Evolutionary conservation across 1,284 basidiomycete species (phyloP), one percentile per base, ranked within the genome.

Genomic region (Schizophyllum commune): DNA sequence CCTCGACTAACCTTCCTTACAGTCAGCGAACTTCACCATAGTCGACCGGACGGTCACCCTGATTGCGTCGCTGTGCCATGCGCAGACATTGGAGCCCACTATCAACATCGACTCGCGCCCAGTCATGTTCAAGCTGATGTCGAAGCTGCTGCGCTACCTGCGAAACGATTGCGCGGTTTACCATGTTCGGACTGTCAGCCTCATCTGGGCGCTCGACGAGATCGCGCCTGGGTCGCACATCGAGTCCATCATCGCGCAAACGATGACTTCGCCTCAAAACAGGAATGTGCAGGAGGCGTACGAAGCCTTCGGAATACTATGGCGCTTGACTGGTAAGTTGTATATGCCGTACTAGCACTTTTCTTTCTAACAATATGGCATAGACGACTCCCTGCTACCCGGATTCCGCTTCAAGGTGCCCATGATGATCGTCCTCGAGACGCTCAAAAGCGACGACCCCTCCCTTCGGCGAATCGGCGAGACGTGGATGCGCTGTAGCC

Each of bases 401-500:
- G 94, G 94, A 0, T 89, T 91, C 68, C 80, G 82, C 32, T 86
- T 96, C 68, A 89, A 89, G 66, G 79, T 90, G 0, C 96, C 96
- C 0, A 83, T 98, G 82, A 88, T 95, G 78, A 84, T 89, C 57
- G 84, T 97, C 13, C 75, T 99, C 52, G 94, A 97, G 69, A 85
- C 87, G 0, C 74, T 98, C 51, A 88, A 87, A 68, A 86, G 80
- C 58, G 85, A 88, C 19, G 86, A 94, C 68, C 88, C 92, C 1
- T 77, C 77, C 61, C 73, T 90, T 17, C 85, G 89, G 32, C 82
- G 93, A 7, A 79, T 91, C 47, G 91, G 91, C 5, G 95, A 97
- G 72, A 94, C 94, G 0, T 98, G 95, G 95, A 94, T 98, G 89
- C 83, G 94, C 32, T 94, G 91, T 69, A 94, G 88, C 69, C 78